Evolutionary conservation across 495 filamentous ascomycete genomes (phyloP).

Genomic region (Neurospora pannonica): DNA sequence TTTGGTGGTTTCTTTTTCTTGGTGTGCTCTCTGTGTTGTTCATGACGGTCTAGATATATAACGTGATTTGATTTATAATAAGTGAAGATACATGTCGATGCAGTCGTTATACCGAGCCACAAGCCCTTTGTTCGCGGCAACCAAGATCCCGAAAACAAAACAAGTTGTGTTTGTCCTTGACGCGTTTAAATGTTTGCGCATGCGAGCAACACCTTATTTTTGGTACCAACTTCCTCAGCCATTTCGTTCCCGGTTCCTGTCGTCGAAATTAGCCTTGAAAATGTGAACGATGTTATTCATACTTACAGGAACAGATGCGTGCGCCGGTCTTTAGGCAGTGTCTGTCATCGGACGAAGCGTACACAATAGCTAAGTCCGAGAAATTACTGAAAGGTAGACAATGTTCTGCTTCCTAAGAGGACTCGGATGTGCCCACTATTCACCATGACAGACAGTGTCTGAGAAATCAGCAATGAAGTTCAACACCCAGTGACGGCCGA

Average conservation of each 20-base stretch:
- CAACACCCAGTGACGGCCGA: not conserved
- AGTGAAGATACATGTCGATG: not conserved
- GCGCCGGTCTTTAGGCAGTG: not conserved
- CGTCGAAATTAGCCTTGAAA: not conserved
- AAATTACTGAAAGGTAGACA: too few species aligned
- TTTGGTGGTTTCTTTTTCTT: not conserved
- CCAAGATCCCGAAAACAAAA: not conserved
- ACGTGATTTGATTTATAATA: too few species aligned
- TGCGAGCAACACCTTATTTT: not conserved
- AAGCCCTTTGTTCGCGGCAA: not conserved
- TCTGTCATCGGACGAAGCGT: too few species aligned
- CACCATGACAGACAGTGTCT: too few species aligned
- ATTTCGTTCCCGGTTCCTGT: not conserved
- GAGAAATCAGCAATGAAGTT: not conserved
- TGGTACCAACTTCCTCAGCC: not conserved
- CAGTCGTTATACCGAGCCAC: not conserved
- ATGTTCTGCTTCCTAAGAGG: too few species aligned
- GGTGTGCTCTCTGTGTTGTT: too few species aligned
- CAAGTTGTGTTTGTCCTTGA: not conserved
- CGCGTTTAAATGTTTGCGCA: not conserved
- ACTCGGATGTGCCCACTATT: too few species aligned
- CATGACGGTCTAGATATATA: too few species aligned
- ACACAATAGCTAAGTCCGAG: too few species aligned
- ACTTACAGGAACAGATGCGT: not conserved
- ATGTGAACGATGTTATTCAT: not conserved